Evolutionary conservation across 2,329 filamentous ascomycete species (phyloP).

Genomic region (Hymenotorrendiella dingleyae): DNA sequence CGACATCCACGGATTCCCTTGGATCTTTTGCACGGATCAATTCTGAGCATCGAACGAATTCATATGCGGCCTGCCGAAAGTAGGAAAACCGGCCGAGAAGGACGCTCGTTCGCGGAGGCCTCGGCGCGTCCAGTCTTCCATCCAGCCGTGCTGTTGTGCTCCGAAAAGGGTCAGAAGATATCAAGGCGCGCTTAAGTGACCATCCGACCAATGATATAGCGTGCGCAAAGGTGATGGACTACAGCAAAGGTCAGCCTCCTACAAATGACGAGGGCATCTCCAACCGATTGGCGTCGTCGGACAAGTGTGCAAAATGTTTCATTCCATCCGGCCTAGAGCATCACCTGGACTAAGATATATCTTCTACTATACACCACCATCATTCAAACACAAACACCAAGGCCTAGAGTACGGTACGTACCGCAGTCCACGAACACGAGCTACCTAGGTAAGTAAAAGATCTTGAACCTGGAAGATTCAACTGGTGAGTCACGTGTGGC

Average conservation of each 20-base stretch:
- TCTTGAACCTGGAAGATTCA: no score
- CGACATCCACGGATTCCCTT: not conserved
- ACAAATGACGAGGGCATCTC: no score
- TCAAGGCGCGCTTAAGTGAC: slow-evolving; percentile 8
- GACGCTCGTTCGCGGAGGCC: not conserved
- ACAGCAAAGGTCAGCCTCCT: slow-evolving; percentile 6
- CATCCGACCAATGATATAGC: slow-evolving; percentile 2
- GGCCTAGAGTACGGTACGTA: no score
- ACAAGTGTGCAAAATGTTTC: no score
- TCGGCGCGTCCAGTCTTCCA: slow-evolving; percentile 6
- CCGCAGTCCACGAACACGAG: no score
- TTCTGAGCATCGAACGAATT: not conserved
- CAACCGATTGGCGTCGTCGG: no score
- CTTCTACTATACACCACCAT: no score
- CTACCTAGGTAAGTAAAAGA: no score
- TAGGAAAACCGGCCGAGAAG: slow-evolving; percentile 1
- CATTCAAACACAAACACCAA: no score
- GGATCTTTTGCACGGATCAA: not conserved
- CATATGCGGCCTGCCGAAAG: slow-evolving; percentile 5
- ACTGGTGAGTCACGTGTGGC: no score
- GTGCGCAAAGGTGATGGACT: slow-evolving; percentile 1
- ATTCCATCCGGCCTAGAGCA: no score
- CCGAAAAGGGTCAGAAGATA: slow-evolving; percentile 7
- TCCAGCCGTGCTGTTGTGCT: not conserved
- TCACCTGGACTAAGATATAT: no score